Evolutionary conservation across 257 asterid genomes (phyloP), one percentile per base, ranked within the genome.

Genomic region (Solanum corneliomulleri): DNA sequence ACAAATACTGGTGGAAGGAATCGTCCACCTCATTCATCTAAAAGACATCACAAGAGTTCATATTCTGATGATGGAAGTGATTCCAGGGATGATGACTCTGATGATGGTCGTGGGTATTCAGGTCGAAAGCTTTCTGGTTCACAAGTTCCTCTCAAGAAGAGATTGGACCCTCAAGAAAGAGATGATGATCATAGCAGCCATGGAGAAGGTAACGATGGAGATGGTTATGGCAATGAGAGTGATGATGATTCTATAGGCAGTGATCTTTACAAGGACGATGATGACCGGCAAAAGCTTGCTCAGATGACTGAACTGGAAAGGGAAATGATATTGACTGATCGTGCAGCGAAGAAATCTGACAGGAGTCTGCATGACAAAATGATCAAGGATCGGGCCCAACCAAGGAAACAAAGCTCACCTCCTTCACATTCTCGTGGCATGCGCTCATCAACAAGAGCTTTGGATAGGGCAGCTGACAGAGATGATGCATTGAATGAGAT

Each of bases 161-260:
- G 99, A 90, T 86, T 93, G 92, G 98, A 95, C 87, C 92, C 98
- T 29, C 29, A 91, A 1, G 98, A 94, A 85, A 94, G 94, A 90
- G 98, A 94, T 42, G 95, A 95, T 86, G 97, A 91, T 85, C 93
- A 88, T 23, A 93, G 95, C 84, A 94, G 94, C 88, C 94, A 90
- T 4, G 90, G 85, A 89, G 97, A 94, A 85, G 98, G 92, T 42
- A 92, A 76, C 68, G 98, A 92, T 11, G 95, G 87, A 69, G 92
- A 89, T 88, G 92, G 86, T 47, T 88, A 90, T 85, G 93, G 88
- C 82, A 88, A 69, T 64, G 95, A 90, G 44, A 97, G 99, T 75
- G 99, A 97, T 87, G 98, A 93, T 64, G 98, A 95, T 89, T 95
- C 98, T 68, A 93, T 97, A 77, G 99, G 98, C 88, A 97, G 99